Percentiles rank a stretch among this genome's conserved stretches.
These are phyloP conservation scores for Phyllosticta citriasiana DNA, from an alignment of 2,329 filamentous ascomycete species.

Conservation along the genomic window DNA sequence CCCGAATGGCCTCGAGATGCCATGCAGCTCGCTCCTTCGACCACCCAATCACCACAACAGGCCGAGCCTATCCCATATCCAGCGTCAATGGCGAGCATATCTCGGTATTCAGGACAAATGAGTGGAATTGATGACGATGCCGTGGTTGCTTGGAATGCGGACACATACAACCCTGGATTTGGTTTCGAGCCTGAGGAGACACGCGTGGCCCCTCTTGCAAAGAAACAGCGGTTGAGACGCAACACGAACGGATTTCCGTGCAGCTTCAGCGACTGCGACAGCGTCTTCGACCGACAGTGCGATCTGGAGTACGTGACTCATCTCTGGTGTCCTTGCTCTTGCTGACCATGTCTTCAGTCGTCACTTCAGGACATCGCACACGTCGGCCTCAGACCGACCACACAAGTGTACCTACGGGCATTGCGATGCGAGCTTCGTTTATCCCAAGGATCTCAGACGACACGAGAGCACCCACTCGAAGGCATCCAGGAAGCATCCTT, in stretches of 20 bases:
- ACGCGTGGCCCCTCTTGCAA: background rate
- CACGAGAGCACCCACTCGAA: background rate
- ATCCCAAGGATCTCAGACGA: conserved; percentile 5
- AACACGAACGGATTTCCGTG: background rate
- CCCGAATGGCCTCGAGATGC: background rate
- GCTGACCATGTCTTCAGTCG: conserved; percentile 1
- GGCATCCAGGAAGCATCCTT: background rate
- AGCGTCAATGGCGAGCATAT: background rate
- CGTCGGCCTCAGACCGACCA: background rate
- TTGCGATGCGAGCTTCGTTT: conserved; percentile 1
- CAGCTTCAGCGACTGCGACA: background rate
- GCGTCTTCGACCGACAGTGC: background rate
- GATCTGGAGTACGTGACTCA: background rate
- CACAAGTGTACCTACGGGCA: background rate
- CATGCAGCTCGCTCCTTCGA: background rate
- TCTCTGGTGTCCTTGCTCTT: background rate
- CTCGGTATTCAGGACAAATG: background rate
- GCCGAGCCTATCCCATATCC: background rate
- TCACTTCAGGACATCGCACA: conserved; percentile 2
- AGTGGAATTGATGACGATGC: background rate
- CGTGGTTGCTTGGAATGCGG: background rate
- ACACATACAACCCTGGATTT: background rate
- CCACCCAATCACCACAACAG: background rate
- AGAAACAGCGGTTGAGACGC: background rate
- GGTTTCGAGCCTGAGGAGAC: background rate